A percentile compares a stretch with the other conserved stretches of the same genome.
Conservation (phyloP, 306 rosid species). For the Vigna angularis region DNA sequence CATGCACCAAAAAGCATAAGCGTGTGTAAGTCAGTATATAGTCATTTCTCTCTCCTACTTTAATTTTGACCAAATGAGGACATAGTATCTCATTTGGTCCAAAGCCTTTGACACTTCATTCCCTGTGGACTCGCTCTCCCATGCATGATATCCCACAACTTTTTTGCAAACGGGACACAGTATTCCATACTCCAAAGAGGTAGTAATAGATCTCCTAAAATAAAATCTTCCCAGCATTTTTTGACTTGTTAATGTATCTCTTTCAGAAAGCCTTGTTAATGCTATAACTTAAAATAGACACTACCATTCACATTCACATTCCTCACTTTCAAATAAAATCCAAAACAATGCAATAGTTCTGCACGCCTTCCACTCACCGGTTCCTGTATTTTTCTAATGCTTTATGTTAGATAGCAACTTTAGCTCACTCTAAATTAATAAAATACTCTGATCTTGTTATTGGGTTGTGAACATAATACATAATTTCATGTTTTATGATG, state of each 20-base stretch:
- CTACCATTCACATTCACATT: conserved; percentile 4
- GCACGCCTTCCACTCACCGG: not conserved
- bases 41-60: conserved; percentile 34
- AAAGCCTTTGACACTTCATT: conserved; percentile 40
- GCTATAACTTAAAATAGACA: not conserved
- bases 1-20: conserved; percentile 43
- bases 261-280: not conserved
- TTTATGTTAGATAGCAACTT: not conserved
- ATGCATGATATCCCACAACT: conserved; percentile 44
- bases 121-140: conserved; percentile 21
- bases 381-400: not conserved
- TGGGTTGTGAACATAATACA: not conserved
- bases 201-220: not conserved
- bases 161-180: conserved; percentile 19
- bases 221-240: not conserved
- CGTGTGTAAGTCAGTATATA: conserved; percentile 1
- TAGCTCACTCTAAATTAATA: not conserved
- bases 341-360: not conserved
- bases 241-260: not conserved
- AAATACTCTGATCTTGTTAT: not conserved
- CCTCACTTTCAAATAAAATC: not conserved
- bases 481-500: not conserved
- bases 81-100: conserved; percentile 24
- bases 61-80: conserved; percentile 40
- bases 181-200: not conserved